phyloP scores from a whole-genome alignment of 2,329 filamentous ascomycete species.

The Lasiodiplodia citricola region DNA sequence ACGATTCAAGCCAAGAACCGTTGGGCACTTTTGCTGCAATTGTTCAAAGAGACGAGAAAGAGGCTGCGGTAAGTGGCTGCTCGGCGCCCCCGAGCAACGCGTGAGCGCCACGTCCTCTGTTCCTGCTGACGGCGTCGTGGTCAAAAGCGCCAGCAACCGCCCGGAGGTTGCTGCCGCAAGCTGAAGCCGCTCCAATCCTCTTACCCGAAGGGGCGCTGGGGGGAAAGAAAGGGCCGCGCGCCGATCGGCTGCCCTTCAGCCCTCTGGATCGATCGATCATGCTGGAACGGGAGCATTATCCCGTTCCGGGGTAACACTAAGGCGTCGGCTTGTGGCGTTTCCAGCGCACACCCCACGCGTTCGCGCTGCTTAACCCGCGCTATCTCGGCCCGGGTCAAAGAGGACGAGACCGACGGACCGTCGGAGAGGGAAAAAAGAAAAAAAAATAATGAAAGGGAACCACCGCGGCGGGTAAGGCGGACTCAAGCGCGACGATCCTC shows the following conservation, averaged over 20 bases:
- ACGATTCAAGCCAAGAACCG: background rate
- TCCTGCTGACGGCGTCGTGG: background rate
- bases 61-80: slow-evolving; percentile 11
- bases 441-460: slow-evolving; percentile 4
- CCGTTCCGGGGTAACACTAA: background rate
- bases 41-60: background rate
- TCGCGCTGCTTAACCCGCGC: background rate
- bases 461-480: slow-evolving; percentile 11
- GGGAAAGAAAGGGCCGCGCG: background rate
- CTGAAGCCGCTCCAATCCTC: background rate
- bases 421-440: background rate
- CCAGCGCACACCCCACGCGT: background rate
- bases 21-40: background rate
- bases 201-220: background rate
- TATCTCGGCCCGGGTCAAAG: background rate
- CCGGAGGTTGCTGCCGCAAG: background rate
- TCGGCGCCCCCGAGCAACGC: slow-evolving; percentile 5
- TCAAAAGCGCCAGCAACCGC: background rate
- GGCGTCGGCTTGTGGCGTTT: background rate
- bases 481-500: background rate
- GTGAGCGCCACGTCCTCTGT: slow-evolving; percentile 1
- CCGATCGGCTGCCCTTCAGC: slow-evolving; percentile 3
- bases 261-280: slow-evolving; percentile 10
- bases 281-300: slow-evolving; percentile 8
- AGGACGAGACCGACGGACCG: background rate